Percentiles rank a stretch among this genome's conserved stretches.
Evolutionary conservation across 2,329 filamentous ascomycete genomes (phyloP).

Genomic region (Anisogramma anomala): DNA sequence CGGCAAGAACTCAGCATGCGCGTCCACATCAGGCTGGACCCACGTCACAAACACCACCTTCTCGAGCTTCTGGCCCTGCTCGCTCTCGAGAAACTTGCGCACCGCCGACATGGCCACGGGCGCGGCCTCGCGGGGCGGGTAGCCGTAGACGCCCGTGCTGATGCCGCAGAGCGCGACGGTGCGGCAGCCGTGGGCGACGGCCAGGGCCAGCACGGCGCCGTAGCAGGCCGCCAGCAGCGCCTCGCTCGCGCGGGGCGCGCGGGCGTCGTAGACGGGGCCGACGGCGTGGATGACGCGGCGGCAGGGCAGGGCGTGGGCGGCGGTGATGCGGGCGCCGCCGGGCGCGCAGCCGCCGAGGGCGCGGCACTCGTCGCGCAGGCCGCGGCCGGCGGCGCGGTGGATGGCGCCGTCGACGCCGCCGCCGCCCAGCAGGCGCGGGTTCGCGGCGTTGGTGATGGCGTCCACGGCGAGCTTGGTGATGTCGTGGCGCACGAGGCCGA

Average conservation of each 20-base stretch:
- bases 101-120: constrained; percentile 53
- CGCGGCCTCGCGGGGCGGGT: constrained; percentile 64
- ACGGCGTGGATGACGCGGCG: constrained; percentile 81
- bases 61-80: constrained; percentile 43
- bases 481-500: constrained; percentile 62
- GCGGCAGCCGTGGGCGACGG: constrained; percentile 51
- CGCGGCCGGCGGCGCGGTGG: constrained; percentile 65
- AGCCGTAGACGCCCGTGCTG: constrained; percentile 85
- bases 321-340: constrained; percentile 73
- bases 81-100: constrained; percentile 39
- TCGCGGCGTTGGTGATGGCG: constrained; percentile 90
- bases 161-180: constrained; percentile 74
- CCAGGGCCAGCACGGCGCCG: constrained; percentile 56
- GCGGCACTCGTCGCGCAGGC: constrained; percentile 59
- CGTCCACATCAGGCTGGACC: constrained; percentile 60
- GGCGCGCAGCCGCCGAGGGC: constrained; percentile 60
- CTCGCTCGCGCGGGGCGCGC: constrained; percentile 30
- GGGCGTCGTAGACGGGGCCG: constrained; percentile 59
- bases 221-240: constrained; percentile 54
- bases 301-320: constrained; percentile 63
- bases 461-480: constrained; percentile 71
- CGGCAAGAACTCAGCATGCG: constrained; percentile 64
- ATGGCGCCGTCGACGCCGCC: constrained; percentile 89
- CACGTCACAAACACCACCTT: constrained; percentile 81
- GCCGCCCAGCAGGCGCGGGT: constrained; percentile 64